Evolutionary conservation across 257 asterid species (phyloP).

Genomic region (Solanum phureja): DNA sequence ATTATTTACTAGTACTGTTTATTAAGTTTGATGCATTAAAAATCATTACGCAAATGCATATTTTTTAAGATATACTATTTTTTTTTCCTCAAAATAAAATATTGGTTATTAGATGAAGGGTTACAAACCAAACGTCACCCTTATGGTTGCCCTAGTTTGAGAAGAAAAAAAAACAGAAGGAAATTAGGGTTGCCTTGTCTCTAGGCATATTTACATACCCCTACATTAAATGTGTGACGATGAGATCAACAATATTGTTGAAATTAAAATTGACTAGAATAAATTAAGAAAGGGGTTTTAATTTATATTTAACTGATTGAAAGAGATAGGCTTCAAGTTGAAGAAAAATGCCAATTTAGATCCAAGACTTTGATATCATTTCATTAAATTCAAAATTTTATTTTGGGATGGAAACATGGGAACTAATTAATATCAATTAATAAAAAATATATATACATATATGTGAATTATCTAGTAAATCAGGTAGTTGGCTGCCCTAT

Average conservation of each 20-base stretch:
- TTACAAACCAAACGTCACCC: not conserved
- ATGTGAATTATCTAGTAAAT: not conserved
- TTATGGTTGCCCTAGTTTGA: not conserved
- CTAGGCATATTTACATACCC: not conserved
- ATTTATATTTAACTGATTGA: not conserved
- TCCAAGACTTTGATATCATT: not conserved
- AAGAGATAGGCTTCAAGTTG: conserved; percentile 7
- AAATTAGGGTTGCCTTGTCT: not conserved
- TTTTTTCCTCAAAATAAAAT: not conserved
- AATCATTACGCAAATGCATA: not conserved
- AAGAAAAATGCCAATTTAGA: conserved; percentile 3
- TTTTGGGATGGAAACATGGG: not conserved
- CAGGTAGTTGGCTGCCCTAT: not conserved
- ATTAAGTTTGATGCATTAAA: not conserved
- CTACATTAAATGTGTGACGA: not conserved
- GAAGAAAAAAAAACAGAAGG: not conserved
- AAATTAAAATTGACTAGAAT: not conserved
- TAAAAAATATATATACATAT: not conserved
- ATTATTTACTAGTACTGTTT: not conserved
- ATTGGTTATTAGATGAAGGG: not conserved
- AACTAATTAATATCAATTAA: not conserved
- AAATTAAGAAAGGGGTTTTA: not conserved
- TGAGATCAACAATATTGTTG: not conserved
- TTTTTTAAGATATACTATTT: not conserved
- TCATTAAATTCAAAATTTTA: conserved; percentile 3